These are phyloP conservation scores for Poterioochromonas sp. DNA, from an alignment of 352 stramenopile genomes.

Conservation along the genomic window DNA sequence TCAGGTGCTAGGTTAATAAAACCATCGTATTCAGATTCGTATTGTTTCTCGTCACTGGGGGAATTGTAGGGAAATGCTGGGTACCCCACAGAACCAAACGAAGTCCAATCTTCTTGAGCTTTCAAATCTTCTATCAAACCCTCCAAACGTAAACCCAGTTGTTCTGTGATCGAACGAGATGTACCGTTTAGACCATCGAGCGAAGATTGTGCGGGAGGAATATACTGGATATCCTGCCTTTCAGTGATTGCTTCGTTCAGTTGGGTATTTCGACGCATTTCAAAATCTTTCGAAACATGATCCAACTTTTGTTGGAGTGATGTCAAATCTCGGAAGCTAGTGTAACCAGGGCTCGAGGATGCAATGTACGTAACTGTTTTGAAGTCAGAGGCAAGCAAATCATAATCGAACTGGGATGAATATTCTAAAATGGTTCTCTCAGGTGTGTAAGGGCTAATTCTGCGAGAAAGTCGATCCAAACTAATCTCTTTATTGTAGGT, in stretches of 20 bases:
- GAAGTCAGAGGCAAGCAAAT: background rate
- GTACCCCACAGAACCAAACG: too few relatives aligned
- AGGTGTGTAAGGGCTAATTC: background rate
- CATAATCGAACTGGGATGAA: background rate
- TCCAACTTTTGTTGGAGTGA: background rate
- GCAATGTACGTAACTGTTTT: background rate
- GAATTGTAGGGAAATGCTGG: background rate
- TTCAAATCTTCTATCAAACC: background rate
- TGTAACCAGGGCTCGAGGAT: background rate
- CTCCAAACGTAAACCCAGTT: background rate
- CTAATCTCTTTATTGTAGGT: background rate
- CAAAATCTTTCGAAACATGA: background rate
- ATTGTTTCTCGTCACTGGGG: background rate
- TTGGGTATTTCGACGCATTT: background rate
- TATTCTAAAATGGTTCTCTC: slow-evolving; percentile 22
- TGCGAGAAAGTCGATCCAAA: background rate
- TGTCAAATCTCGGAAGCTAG: background rate
- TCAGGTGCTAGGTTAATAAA: slow-evolving; percentile 20
- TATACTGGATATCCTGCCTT: too few relatives aligned
- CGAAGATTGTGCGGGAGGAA: too few relatives aligned
- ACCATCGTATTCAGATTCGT: background rate
- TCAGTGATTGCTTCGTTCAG: background rate
- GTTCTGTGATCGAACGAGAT: too few relatives aligned
- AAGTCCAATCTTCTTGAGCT: too few relatives aligned
- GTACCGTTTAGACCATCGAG: too few relatives aligned